A percentile compares a stretch with the other conserved stretches of the same genome.
Conservation (phyloP, 169 alveolate species). For the Amoebophrya sp. region DNA sequence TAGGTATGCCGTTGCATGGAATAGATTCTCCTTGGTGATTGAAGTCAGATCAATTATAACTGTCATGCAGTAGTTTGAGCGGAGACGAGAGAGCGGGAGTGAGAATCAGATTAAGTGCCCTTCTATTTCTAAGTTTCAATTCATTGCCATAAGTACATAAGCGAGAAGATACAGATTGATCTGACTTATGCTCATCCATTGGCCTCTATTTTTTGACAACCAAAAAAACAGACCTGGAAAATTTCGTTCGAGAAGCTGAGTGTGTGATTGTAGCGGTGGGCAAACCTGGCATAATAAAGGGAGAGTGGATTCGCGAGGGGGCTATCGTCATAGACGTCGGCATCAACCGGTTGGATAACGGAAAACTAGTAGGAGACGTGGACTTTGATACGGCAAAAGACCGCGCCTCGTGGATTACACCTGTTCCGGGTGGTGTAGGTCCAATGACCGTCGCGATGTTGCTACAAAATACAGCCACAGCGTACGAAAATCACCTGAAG, state of each 20-base stretch:
- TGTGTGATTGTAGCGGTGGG: constrained; percentile 8
- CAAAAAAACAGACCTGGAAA: neutral
- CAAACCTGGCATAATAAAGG: neutral
- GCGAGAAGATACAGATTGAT: too few relatives aligned
- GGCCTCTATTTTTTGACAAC: too few relatives aligned
- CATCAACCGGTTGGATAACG: constrained; percentile 47
- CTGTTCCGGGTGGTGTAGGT: constrained; percentile 78
- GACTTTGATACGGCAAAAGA: constrained; percentile 53
- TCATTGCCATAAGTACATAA: too few relatives aligned
- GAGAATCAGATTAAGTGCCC: too few relatives aligned
- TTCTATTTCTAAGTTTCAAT: too few relatives aligned
- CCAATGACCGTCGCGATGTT: constrained; percentile 74
- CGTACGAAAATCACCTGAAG: neutral
- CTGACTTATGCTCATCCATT: too few relatives aligned
- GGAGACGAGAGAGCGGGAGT: too few relatives aligned
- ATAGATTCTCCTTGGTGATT: too few relatives aligned
- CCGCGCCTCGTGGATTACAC: constrained; percentile 57
- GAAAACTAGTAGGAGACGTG: constrained; percentile 60
- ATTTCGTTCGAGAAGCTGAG: constrained; percentile 2
- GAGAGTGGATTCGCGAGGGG: constrained; percentile 61
- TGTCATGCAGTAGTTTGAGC: too few relatives aligned
- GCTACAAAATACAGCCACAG: constrained; percentile 50
- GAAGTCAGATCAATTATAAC: too few relatives aligned
- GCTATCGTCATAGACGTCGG: constrained; percentile 71
- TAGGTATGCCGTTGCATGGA: too few relatives aligned